Conservation (phyloP, 2,329 filamentous ascomycete species). For the Dothideomycetes sp. region DNA sequence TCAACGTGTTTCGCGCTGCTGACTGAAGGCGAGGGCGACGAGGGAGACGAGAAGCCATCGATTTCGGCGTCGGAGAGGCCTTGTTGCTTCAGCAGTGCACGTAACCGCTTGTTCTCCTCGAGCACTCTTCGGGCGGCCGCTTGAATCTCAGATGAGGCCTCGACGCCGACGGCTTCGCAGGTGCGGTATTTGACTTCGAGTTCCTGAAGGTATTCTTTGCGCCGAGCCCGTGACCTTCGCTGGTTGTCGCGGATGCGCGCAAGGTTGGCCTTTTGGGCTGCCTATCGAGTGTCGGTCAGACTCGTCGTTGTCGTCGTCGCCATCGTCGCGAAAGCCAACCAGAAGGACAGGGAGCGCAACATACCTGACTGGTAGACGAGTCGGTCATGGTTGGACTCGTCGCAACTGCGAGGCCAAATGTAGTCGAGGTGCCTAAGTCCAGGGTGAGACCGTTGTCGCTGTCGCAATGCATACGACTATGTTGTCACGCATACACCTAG, state of each 20-base stretch:
- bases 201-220: constrained; percentile 62
- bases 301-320: too few species aligned
- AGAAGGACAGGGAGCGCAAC: too few species aligned
- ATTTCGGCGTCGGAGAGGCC: constrained; percentile 49
- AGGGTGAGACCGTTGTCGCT: too few species aligned
- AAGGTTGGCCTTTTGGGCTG: constrained; percentile 27
- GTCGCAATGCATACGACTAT: too few species aligned
- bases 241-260: constrained; percentile 67
- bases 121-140: constrained; percentile 55
- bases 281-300: not conserved
- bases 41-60: constrained; percentile 14
- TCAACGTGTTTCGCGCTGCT: constrained; percentile 10
- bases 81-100: constrained; percentile 45
- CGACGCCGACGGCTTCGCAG: constrained; percentile 55
- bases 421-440: too few species aligned
- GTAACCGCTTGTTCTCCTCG: constrained; percentile 57
- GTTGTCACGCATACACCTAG: too few species aligned
- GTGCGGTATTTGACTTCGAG: constrained; percentile 53
- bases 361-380: not conserved
- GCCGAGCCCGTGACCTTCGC: constrained; percentile 60
- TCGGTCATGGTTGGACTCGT: not conserved
- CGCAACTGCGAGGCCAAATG: too few species aligned
- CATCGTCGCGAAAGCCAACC: too few species aligned
- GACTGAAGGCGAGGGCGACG: not conserved
- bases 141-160: constrained; percentile 63